Percentiles rank a stretch among this genome's conserved stretches.
Conservation (phyloP, 2,329 filamentous ascomycete species). For the Fusarium anthophilum region DNA sequence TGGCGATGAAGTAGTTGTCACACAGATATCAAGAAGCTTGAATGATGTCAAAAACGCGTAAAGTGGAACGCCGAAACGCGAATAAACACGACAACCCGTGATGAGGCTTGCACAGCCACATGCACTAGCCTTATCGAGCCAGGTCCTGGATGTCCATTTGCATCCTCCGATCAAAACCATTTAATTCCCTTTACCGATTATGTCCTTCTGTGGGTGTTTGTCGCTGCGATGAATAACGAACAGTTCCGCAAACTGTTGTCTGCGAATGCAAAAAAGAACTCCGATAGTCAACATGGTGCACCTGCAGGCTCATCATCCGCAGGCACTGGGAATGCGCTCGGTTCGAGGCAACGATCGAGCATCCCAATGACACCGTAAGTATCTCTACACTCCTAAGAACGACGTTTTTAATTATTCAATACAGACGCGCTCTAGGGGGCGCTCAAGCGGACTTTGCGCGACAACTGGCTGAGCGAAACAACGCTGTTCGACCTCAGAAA, state of each 20-base stretch:
- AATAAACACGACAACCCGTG: constrained; percentile 55
- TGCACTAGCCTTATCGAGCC: constrained; percentile 19
- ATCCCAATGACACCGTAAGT: constrained; percentile 95
- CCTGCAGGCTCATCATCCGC: constrained; percentile 48
- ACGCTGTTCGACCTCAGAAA: constrained; percentile 66
- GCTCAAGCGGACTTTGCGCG: constrained; percentile 77
- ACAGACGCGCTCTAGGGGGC: constrained; percentile 70
- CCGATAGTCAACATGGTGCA: constrained; percentile 56
- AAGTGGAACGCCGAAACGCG: constrained; percentile 46
- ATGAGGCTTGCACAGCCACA: constrained; percentile 37
- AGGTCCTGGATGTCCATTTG: constrained; percentile 25
- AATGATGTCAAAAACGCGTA: constrained; percentile 45
- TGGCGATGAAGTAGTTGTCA: constrained; percentile 4
- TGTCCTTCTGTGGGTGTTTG: neutral
- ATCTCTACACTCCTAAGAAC: neutral
- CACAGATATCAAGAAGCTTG: neutral
- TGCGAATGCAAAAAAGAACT: constrained; percentile 53
- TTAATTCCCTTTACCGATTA: neutral
- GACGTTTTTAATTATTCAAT: constrained; percentile 35
- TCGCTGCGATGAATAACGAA: constrained; percentile 83
- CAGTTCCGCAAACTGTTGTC: constrained; percentile 87
- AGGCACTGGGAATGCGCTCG: constrained; percentile 63
- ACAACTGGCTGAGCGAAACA: constrained; percentile 80
- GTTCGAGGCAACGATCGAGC: constrained; percentile 79
- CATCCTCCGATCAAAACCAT: neutral